Evolutionary conservation across 805 yeast genomes (phyloP), one percentile per base, ranked within the genome.

Genomic region (Candida pseudoglaebosa): DNA sequence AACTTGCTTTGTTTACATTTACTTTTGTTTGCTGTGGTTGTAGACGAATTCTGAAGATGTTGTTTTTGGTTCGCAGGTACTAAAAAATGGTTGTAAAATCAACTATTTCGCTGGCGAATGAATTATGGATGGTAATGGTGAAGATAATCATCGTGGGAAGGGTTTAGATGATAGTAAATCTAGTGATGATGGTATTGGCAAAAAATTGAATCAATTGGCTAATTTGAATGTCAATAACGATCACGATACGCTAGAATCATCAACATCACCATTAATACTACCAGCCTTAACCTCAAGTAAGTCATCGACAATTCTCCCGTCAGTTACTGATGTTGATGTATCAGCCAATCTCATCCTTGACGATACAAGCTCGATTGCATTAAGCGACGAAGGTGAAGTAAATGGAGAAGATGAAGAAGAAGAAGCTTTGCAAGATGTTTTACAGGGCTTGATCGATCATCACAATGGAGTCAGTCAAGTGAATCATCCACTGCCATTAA

Each of bases 361-460:
- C 17, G 36, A 33, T 14, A 13, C 28, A 5, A 33, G 14, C 13
- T 33, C 36, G 7, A 33, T 33, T 5, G 6, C 13, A 4, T 22
- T 18, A 9, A 33, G 28, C 24, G 28, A 33, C 28, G 15, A 26
- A 5, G n/a, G n/a, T n/a, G n/a, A n/a, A n/a, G n/a, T n/a, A n/a
- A 9, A 29, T 16, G 6, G 20, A 4, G 12, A 28, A 15, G 36
- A 33, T n/a, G 29, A 33, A 22, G 36, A 33, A 4, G 24, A 15
- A 15, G 35, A 32, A 13, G 40, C 34, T 9, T 39, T 30, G 5
- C 38, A 37, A n/a, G 31, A 24, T 10, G 18, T 40, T 15, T 32
- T 35, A 5, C 17, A 21, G 4, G 38, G 31, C 4, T 18, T 26
- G 24, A 35, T 26, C 16, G 29, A 36, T 41, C 35, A 41, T 13